These are phyloP conservation scores for Naganishia vaughanmartiniae DNA, from an alignment of 768 basidiomycete species.

Conservation along the genomic window DNA sequence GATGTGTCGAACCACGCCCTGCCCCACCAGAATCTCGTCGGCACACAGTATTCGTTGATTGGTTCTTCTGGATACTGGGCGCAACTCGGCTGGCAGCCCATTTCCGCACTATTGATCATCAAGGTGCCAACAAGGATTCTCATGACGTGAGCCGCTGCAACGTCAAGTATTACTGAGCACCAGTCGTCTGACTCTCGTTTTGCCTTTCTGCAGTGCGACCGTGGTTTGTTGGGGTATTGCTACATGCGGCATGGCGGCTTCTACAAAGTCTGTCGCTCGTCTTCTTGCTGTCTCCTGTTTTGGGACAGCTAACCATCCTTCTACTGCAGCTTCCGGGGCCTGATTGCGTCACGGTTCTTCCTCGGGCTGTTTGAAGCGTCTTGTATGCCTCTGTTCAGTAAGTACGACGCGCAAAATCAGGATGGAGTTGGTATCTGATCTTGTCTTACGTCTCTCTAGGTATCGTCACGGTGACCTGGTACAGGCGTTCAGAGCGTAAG, in stretches of 20 bases:
- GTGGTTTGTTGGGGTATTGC: slow-evolving; percentile 36
- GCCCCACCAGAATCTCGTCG: slow-evolving; percentile 12
- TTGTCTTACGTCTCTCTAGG: slow-evolving; percentile 1
- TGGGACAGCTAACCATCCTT: not conserved
- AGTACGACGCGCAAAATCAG: not conserved
- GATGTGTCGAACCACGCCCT: no score
- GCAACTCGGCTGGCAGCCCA: slow-evolving; percentile 39
- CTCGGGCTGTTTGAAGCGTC: slow-evolving; percentile 47
- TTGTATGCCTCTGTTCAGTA: slow-evolving; percentile 34
- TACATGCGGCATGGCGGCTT: slow-evolving; percentile 31
- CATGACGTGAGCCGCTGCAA: slow-evolving; percentile 29
- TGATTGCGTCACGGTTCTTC: slow-evolving; percentile 42
- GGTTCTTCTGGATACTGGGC: slow-evolving; percentile 39
- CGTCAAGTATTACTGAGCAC: slow-evolving; percentile 2
- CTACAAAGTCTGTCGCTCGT: slow-evolving; percentile 13
- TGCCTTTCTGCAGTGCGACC: not conserved
- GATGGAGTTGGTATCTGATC: no score
- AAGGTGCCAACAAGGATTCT: slow-evolving; percentile 40
- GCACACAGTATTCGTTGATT: slow-evolving; percentile 40
- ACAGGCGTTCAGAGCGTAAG: slow-evolving; percentile 29
- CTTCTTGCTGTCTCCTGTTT: slow-evolving; percentile 4
- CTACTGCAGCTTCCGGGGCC: slow-evolving; percentile 26
- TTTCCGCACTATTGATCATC: slow-evolving; percentile 44
- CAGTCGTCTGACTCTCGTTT: not conserved
- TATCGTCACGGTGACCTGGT: slow-evolving; percentile 39